Base-by-base conservation (phyloP, 768 basidiomycete genomes). In the Suillus luteus region DNA sequence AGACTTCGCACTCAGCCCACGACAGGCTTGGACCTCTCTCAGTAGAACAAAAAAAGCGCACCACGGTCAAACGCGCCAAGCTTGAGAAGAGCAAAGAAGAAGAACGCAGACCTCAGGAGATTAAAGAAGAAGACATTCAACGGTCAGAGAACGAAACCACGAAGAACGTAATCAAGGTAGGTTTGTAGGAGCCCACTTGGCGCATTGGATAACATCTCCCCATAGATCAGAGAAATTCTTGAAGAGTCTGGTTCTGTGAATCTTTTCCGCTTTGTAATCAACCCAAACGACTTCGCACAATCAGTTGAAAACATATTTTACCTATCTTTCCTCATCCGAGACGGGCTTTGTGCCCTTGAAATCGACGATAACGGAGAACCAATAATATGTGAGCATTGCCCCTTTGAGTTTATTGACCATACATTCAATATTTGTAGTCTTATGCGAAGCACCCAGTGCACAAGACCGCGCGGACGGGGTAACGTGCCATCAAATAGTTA, bases 241-340 rank as follows among this genome's bases (percentile, higher is more conserved):
- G 72, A 76, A 22, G 73, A 82, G 0, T 75, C 78, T n/a, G 77
- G 76, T 37, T 69, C 73, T 8, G 82, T 92, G 59, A 97, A 97
- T 69, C 75, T 97, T 35, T 98, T 98, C 79, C 77, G 82, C 65
- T 91, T 98, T 71, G 82, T 98, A 60, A 81, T 97, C 66, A 96
- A 99, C 72, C 97, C 97, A 14, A 76, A 89, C 35, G 88, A 91
- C 69, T 99, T 93, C 71, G 91, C 89, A 0, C 96, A 99, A 72
- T 93, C 92, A 0, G 94, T 99, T 15, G 97, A 99, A 77, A 99
- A 99, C 73, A 80, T 96, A 27, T 99, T 99, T 74, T 95, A 97
- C 71, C 82, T 96, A 2, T 94, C 93, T 0, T 99, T 99, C 78
- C 82, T 97, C 65, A 91, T 97, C 54, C 85, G 91, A 37, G 92